Evolutionary conservation across 129 eudicot genomes (phyloP), one percentile per base, ranked within the genome.

Genomic region (Lactuca sativa): DNA sequence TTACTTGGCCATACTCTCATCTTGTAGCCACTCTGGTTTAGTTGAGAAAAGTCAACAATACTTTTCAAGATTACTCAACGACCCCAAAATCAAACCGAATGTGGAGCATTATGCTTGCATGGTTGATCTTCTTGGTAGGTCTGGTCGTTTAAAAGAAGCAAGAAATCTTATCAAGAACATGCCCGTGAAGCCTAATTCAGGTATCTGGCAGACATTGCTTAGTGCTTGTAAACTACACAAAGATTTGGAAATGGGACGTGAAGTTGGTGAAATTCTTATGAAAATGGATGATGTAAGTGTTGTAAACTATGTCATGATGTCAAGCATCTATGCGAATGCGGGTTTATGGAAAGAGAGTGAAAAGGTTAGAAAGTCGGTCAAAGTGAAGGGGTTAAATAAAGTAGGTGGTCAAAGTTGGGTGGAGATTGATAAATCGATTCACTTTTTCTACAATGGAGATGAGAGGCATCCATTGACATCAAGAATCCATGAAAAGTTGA

Each of bases 81-180:
- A 83, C 62, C 77, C 73, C 16, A 64, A 14, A 64, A 59, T 78
- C 25, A 78, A 81, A 17, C 82, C 89, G 53, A 64, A 67, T 5
- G 84, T 86, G 59, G 93, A 86, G 76, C 96, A 90, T 59, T 90
- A 86, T 67, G 89, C 88, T 51, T 90, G 96, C 74, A 77, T 86
- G 93, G 96, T 86, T 82, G 97, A 90, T 81, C 80, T 89, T 5
- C 86, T 85, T 64, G 97, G 97, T 49, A 85, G 95, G 79, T 87
- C 83, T 17, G 97, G 97, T 30, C 78, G 78, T 14, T 73, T 90
- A 57, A 69, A 58, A 15, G 97, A 90, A 73, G 97, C 95, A 9
- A 79, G 85, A 69, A 74, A 67, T 57, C 80, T 87, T 33, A 83
- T 91, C 70, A 77, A 81, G 72, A 81, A 56, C 70, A 87, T 91